phyloP scores from a whole-genome alignment of 768 basidiomycete genomes.

The Pleurotus sapidus region DNA sequence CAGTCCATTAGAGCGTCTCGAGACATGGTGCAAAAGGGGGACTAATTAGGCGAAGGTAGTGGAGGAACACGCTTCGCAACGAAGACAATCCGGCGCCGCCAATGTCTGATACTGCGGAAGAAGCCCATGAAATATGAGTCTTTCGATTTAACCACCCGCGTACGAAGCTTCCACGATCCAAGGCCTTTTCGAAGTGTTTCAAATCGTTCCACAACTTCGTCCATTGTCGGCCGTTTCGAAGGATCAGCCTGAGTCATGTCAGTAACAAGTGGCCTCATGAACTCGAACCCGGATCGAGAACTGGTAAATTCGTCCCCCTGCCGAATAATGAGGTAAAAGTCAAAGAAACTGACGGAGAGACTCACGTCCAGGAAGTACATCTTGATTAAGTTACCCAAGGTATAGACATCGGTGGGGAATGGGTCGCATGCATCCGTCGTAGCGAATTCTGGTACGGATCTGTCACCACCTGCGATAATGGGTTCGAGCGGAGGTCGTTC shows the following conservation, averaged over 20 bases:
- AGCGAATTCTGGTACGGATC: conserved; percentile 31
- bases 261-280: conserved; percentile 13
- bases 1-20: too few species aligned
- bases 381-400: conserved; percentile 29
- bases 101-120: conserved; percentile 13
- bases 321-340: too few species aligned
- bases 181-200: conserved; percentile 1
- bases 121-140: conserved; percentile 12
- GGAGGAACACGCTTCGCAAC: conserved; percentile 15
- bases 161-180: conserved; percentile 24
- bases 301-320: too few species aligned
- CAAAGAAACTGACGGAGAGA: too few species aligned
- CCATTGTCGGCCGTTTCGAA: conserved; percentile 26
- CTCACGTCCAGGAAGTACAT: conserved; percentile 15
- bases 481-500: conserved; percentile 18
- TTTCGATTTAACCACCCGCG: conserved; percentile 18
- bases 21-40: background rate
- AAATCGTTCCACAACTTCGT: conserved; percentile 25
- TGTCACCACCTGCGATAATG: conserved; percentile 35
- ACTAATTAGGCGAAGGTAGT: conserved; percentile 14
- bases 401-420: conserved; percentile 34
- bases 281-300: conserved; percentile 13
- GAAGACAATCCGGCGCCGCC: conserved; percentile 20
- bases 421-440: conserved; percentile 20
- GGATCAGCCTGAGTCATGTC: conserved; percentile 25